These are phyloP conservation scores for Quercus berberidifolia DNA, from an alignment of 306 rosid species.

Conservation along the genomic window DNA sequence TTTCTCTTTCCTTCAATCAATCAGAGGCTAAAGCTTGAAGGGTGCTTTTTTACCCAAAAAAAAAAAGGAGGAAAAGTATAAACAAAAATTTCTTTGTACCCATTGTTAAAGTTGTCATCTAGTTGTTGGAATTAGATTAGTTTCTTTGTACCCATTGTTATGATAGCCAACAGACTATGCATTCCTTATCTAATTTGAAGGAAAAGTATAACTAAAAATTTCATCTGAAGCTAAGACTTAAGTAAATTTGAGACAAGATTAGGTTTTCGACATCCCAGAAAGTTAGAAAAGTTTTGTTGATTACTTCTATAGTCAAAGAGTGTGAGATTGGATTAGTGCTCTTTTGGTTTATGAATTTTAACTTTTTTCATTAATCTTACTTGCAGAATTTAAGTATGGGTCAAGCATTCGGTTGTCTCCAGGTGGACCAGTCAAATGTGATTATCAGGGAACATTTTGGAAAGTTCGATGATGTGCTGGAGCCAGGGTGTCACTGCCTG, in stretches of 20 bases:
- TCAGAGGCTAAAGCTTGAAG: too few species aligned
- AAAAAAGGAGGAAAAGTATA: too few species aligned
- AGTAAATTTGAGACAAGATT: not conserved
- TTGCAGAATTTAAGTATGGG: conserved; percentile 55
- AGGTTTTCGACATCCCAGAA: not conserved
- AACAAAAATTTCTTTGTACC: too few species aligned
- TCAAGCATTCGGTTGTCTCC: conserved; percentile 52
- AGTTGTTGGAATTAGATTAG: too few species aligned
- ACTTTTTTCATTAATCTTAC: not conserved
- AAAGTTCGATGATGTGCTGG: conserved; percentile 43
- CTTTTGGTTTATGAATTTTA: conserved; percentile 14
- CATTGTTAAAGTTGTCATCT: too few species aligned
- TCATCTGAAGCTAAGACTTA: too few species aligned
- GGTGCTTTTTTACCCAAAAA: too few species aligned
- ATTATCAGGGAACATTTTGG: conserved; percentile 64
- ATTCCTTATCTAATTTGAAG: too few species aligned
- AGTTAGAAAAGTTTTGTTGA: not conserved
- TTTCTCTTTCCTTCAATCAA: not conserved
- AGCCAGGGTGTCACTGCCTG: conserved; percentile 70
- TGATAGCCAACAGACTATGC: too few species aligned
- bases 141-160: too few species aligned
- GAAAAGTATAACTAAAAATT: too few species aligned
- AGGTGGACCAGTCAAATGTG: conserved; percentile 63
- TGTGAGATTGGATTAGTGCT: not conserved
- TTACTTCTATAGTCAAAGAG: not conserved